A percentile compares a stretch with the other conserved stretches of the same genome.
Evolutionary conservation across 225 moss, liverwort and hornwort species (phyloP).

Genomic region (Rhytidiadelphus loreus): DNA sequence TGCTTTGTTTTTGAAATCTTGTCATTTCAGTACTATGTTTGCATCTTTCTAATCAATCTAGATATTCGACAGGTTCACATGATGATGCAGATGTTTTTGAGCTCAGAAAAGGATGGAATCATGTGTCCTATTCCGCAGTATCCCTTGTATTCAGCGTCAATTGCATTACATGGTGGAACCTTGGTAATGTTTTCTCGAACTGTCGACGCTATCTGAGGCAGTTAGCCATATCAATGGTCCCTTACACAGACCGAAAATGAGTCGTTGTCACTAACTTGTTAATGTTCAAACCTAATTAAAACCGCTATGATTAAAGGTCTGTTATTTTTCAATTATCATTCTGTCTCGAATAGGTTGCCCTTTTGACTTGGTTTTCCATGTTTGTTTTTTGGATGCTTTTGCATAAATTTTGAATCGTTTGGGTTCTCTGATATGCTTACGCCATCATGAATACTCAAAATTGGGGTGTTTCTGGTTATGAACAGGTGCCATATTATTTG

Average conservation of each 20-base stretch:
- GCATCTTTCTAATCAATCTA: not conserved
- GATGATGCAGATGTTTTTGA: slow-evolving; percentile 82
- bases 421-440: not conserved
- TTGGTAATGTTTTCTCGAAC: slow-evolving; percentile 44
- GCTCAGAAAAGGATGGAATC: slow-evolving; percentile 84
- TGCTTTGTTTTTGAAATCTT: not conserved
- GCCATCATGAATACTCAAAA: not conserved
- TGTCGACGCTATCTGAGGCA: not conserved
- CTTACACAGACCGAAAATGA: not conserved
- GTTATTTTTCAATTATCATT: not conserved
- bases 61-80: slow-evolving; percentile 70
- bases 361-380: not conserved
- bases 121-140: slow-evolving; percentile 94
- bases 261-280: not conserved
- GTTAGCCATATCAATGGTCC: not conserved
- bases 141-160: slow-evolving; percentile 91
- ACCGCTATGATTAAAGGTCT: not conserved
- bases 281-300: not conserved
- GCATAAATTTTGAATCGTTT: not conserved
- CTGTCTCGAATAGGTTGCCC: not conserved
- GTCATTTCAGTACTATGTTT: not conserved
- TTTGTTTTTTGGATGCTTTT: not conserved
- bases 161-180: slow-evolving; percentile 82
- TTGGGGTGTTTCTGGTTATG: not conserved
- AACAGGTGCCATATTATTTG: slow-evolving; percentile 88